phyloP scores from a whole-genome alignment of 106 monocot genomes.

The Vanilla planifolia region DNA sequence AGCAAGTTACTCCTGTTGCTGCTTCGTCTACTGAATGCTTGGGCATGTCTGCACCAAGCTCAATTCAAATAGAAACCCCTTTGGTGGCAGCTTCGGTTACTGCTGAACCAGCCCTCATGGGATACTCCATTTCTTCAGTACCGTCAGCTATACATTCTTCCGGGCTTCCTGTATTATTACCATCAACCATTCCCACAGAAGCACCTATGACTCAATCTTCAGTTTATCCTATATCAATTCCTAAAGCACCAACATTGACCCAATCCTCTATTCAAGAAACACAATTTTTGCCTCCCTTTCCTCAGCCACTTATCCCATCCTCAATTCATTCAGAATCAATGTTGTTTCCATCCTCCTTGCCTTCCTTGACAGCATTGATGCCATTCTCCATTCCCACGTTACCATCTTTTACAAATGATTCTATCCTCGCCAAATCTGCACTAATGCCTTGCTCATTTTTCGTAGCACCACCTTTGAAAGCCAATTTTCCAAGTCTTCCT shows the following conservation, averaged over 20 bases:
- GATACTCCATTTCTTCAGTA: background rate
- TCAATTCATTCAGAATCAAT: no score
- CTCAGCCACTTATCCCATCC: no score
- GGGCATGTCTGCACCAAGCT: conserved; percentile 5
- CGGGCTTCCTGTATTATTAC: no score
- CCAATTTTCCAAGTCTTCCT: background rate
- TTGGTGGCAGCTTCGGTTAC: background rate
- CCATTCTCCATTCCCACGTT: background rate
- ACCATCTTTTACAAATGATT: background rate
- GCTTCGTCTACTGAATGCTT: conserved; percentile 5
- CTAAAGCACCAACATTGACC: no score
- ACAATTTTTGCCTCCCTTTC: no score
- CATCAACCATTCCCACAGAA: no score
- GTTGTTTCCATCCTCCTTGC: background rate
- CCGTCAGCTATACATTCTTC: background rate
- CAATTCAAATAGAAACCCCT: background rate
- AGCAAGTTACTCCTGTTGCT: conserved; percentile 2
- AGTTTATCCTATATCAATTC: no score
- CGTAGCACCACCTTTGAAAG: conserved; percentile 1
- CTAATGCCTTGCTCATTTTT: conserved; percentile 3
- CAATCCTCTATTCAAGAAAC: no score
- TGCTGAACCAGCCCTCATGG: background rate
- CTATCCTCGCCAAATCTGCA: background rate
- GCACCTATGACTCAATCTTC: no score
- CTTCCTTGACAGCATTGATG: background rate